Evolutionary conservation across 192 early-diverging fungal species (phyloP).

Genomic region (Coemansia sp.): DNA sequence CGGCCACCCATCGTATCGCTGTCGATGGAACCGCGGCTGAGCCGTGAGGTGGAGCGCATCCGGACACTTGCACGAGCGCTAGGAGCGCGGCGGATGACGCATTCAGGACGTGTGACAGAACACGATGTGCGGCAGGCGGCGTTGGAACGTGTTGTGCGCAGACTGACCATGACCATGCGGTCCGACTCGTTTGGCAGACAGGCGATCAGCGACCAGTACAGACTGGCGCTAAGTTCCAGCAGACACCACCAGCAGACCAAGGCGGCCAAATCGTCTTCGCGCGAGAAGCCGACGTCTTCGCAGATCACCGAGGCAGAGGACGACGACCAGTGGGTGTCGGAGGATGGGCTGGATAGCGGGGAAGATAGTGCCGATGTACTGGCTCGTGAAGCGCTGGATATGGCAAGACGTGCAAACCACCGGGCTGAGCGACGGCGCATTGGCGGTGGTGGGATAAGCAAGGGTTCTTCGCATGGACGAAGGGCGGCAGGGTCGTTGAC

Average conservation of each 20-base stretch:
- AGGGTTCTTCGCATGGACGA: not conserved
- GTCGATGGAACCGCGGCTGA: not conserved
- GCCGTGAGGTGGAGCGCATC: constrained; percentile 5
- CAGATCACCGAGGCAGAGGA: constrained; percentile 7
- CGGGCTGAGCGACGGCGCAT: constrained; percentile 2
- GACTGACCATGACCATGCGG: not conserved
- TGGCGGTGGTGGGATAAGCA: constrained; percentile 5
- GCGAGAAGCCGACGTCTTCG: not conserved
- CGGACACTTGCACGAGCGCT: constrained; percentile 5
- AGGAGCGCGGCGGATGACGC: constrained; percentile 2
- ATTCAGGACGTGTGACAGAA: constrained; percentile 12
- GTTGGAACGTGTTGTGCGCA: constrained; percentile 2
- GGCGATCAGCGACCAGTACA: not conserved
- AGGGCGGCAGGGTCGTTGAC: constrained; percentile 8
- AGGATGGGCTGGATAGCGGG: not conserved
- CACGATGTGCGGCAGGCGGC: constrained; percentile 14
- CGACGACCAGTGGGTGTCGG: constrained; percentile 34
- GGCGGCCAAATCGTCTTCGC: not conserved
- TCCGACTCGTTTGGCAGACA: constrained; percentile 2
- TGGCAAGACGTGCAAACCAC: constrained; percentile 2
- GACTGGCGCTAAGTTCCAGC: not conserved
- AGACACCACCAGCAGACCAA: not conserved
- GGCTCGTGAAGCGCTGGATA: not conserved
- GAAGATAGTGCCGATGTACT: not conserved
- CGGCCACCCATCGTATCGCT: constrained; percentile 12